Evolutionary conservation across 2,329 filamentous ascomycete genomes (phyloP), one percentile per base, ranked within the genome.

Genomic region (Polytolypa hystricis): DNA sequence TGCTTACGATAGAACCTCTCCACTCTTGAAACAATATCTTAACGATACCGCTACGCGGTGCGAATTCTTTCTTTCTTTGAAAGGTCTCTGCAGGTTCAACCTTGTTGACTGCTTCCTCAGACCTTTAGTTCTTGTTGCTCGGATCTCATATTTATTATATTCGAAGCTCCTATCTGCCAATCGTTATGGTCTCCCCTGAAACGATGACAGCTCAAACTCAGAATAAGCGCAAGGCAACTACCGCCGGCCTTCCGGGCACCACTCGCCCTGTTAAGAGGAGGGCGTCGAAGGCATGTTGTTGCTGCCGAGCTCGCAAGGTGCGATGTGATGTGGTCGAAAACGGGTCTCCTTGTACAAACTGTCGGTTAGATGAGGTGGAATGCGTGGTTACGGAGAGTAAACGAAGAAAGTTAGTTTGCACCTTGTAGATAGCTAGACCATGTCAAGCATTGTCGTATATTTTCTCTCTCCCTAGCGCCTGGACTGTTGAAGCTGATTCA

Each of bases 241-340:
- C 66, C 39, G 73, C 73, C 17, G 72, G 72, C 18, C 57, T 78
- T 30, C 64, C 70, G 37, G 62, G 62, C 43, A 59, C 62, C 38
- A 58, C 67, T 52, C 66, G 71, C 40, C 74, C 74, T 37, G 74
- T 79, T 36, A 95, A 94, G 64, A 74, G 86, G 52, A 36, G 67
- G 39, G 67, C 67, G 2, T 53, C 66, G n/a, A 69, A 70, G 35
- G 67, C 67, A 7, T 71, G 67, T 34, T 53, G 69, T 7, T 67
- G 65, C n/a, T 71, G 67, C 46, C 58, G 67, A 11, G 60, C 66
- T n/a, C 55, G 67, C 17, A 70, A 71, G 47, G 67, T 71, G 18
- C 56, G 67, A 18, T 71, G 67, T 39, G 67, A 69, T 46, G 66
- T 70, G 11, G 67, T 61, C 27, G 66, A 67, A 43, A 57, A 62